These are phyloP conservation scores for Candida nanaspora DNA, from an alignment of 805 yeast genomes.

Conservation along the genomic window DNA sequence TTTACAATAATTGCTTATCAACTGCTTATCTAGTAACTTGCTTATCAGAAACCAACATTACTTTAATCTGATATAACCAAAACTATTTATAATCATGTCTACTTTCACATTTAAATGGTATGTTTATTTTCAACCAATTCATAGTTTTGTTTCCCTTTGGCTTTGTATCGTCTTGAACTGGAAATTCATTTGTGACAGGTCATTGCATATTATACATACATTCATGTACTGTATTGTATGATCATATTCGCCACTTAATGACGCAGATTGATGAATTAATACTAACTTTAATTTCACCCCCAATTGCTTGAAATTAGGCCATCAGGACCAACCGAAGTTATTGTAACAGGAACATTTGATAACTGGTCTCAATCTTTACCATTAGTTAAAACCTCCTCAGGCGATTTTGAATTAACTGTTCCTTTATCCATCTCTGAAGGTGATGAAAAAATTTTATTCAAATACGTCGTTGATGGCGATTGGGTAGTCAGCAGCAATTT, in stretches of 20 bases:
- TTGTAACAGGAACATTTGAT: slow-evolving; percentile 57
- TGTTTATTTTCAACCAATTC: neutral
- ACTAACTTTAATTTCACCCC: neutral
- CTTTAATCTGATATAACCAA: too few relatives aligned
- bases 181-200: too few relatives aligned
- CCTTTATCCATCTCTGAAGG: slow-evolving; percentile 18
- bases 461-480: slow-evolving; percentile 54
- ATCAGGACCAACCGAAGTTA: slow-evolving; percentile 31
- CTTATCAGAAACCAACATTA: too few relatives aligned
- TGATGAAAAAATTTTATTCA: slow-evolving; percentile 31
- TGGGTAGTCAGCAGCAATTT: slow-evolving; percentile 41
- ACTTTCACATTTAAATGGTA: slow-evolving; percentile 1
- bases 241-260: too few relatives aligned
- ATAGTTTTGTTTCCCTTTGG: neutral
- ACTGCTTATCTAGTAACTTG: too few relatives aligned
- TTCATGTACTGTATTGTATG: too few relatives aligned
- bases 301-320: slow-evolving; percentile 17
- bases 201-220: too few relatives aligned
- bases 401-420: slow-evolving; percentile 23
- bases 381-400: slow-evolving; percentile 36
- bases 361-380: slow-evolving; percentile 46
- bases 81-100: too few relatives aligned
- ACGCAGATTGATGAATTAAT: neutral
- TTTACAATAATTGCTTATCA: too few relatives aligned
- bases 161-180: too few relatives aligned